A percentile compares a stretch with the other conserved stretches of the same genome.
Conservation (phyloP, 768 basidiomycete genomes). For the Trametes maxima region DNA sequence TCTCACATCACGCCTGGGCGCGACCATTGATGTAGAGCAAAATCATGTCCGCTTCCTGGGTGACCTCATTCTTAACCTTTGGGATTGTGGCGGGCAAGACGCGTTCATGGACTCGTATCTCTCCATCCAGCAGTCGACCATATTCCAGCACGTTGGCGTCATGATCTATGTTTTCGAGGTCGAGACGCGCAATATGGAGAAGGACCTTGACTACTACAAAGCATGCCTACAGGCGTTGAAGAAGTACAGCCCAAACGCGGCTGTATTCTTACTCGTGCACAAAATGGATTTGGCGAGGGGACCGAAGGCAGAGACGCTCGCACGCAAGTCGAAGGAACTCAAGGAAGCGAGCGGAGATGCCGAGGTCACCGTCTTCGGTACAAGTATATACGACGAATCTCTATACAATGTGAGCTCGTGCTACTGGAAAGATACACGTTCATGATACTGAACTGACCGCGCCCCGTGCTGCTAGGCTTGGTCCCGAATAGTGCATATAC, state of each 20-base stretch:
- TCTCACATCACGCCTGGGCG: slow-evolving; percentile 87
- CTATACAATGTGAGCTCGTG: slow-evolving; percentile 74
- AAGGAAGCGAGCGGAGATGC: slow-evolving; percentile 65
- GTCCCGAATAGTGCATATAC: slow-evolving; percentile 95
- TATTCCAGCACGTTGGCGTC: slow-evolving; percentile 95
- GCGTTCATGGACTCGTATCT: slow-evolving; percentile 98
- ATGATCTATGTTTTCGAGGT: slow-evolving; percentile 99
- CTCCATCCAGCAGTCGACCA: slow-evolving; percentile 86
- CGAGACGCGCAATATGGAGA: slow-evolving; percentile 78
- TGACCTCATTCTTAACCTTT: slow-evolving; percentile 92
- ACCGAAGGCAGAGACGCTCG: slow-evolving; percentile 59
- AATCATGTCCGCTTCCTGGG: slow-evolving; percentile 97
- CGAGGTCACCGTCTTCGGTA: slow-evolving; percentile 77
- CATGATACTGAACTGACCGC: slow-evolving; percentile 9
- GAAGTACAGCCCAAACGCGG: slow-evolving; percentile 79
- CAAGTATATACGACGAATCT: slow-evolving; percentile 92
- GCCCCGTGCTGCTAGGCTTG: slow-evolving; percentile 67
- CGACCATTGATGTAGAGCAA: slow-evolving; percentile 97
- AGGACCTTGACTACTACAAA: slow-evolving; percentile 90
- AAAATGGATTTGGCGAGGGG: slow-evolving; percentile 95
- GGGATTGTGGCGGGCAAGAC: slow-evolving; percentile 99
- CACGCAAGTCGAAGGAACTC: slow-evolving; percentile 74
- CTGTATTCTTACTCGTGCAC: slow-evolving; percentile 88
- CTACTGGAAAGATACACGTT: not conserved
- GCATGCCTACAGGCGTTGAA: slow-evolving; percentile 86